Percentiles rank a stretch among this genome's conserved stretches.
Conservation (phyloP, 352 stramenopile species). For the Phytophthora nicotianae region DNA sequence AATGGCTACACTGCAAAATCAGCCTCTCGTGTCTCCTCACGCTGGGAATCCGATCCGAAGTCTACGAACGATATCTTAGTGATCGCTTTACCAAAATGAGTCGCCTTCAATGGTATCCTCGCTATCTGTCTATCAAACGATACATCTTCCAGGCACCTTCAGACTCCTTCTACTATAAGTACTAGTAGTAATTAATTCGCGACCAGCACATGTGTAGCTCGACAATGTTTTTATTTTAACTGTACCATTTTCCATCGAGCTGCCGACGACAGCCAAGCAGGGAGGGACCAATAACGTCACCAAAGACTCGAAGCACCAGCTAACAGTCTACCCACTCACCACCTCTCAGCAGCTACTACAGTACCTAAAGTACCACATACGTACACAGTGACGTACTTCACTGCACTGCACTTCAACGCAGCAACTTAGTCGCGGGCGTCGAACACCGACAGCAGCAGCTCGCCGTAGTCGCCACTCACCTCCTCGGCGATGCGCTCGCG, state of each 20-base stretch:
- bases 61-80: too few relatives aligned
- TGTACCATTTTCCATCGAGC: constrained; percentile 1
- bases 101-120: too few relatives aligned
- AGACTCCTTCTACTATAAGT: too few relatives aligned
- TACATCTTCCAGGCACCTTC: too few relatives aligned
- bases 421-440: constrained; percentile 45
- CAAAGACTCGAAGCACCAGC: not conserved
- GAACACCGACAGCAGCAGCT: constrained; percentile 69
- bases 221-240: constrained; percentile 2
- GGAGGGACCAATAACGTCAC: not conserved
- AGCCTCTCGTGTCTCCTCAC: too few relatives aligned
- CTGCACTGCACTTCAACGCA: constrained; percentile 4
- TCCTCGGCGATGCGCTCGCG: constrained; percentile 82
- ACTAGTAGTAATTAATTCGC: too few relatives aligned
- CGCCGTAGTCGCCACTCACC: constrained; percentile 74
- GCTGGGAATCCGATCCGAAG: too few relatives aligned
- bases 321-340: too few relatives aligned
- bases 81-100: too few relatives aligned
- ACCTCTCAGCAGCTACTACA: not conserved
- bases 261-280: not conserved
- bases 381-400: not conserved
- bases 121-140: too few relatives aligned
- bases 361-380: not conserved
- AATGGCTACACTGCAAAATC: too few relatives aligned
- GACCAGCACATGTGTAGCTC: too few relatives aligned